Evolutionary conservation across 352 stramenopile genomes (phyloP).

Genomic region (Globisporangium ultimum): DNA sequence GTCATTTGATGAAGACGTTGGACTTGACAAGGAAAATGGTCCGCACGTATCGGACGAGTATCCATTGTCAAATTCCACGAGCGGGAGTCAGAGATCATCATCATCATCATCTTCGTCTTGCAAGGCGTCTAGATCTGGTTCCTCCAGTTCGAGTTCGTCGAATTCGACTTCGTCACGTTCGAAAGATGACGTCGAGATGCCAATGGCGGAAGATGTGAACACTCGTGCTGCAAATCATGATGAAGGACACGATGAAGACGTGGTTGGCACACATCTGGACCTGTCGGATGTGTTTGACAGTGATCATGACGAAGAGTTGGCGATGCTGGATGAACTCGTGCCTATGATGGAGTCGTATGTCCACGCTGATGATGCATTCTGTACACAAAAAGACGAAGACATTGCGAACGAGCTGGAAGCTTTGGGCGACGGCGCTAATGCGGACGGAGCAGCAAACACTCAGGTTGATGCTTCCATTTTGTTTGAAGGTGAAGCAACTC

Average conservation of each 20-base stretch:
- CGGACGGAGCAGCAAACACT: too few species aligned
- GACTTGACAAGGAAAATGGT: too few species aligned
- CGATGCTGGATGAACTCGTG: neutral
- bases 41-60: neutral
- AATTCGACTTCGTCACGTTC: neutral
- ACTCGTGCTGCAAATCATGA: neutral
- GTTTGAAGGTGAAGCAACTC: too few species aligned
- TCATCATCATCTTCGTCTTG: neutral
- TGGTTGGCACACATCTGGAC: too few species aligned
- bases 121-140: too few species aligned
- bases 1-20: too few species aligned
- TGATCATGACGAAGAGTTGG: neutral
- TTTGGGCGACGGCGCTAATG: too few species aligned
- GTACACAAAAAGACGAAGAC: neutral
- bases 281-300: too few species aligned
- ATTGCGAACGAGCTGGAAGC: neutral
- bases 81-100: neutral
- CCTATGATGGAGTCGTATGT: neutral
- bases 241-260: neutral
- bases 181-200: neutral
- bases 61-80: neutral
- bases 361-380: neutral
- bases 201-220: neutral
- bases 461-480: too few species aligned
- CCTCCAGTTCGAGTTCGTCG: neutral